Evolutionary conservation across 495 filamentous ascomycete species (phyloP).

Genomic region (Penicillium lagena): DNA sequence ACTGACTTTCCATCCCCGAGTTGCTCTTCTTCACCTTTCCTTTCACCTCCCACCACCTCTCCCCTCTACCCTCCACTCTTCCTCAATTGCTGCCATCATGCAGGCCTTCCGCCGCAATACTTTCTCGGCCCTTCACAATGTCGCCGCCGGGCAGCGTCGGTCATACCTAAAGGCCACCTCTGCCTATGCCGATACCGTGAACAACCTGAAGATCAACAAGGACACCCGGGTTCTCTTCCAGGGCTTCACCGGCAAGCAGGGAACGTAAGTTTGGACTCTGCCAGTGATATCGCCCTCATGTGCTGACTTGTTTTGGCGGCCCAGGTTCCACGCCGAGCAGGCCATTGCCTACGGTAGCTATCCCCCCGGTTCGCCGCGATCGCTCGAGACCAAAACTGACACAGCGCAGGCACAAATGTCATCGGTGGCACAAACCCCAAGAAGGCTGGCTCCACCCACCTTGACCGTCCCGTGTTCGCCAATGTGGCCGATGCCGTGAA

Average conservation of each 20-base stretch:
- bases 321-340: constrained; percentile 93
- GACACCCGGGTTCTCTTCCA: constrained; percentile 95
- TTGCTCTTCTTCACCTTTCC: not conserved
- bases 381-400: constrained; percentile 24
- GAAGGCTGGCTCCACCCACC: constrained; percentile 87
- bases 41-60: constrained; percentile 5
- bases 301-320: constrained; percentile 36
- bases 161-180: constrained; percentile 61
- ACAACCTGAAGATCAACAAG: constrained; percentile 86
- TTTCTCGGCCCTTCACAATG: constrained; percentile 41
- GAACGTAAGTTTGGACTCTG: constrained; percentile 66
- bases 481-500: constrained; percentile 86
- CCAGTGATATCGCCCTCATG: not conserved
- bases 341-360: constrained; percentile 91
- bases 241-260: constrained; percentile 97
- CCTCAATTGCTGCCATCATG: constrained; percentile 31
- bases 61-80: constrained; percentile 15
- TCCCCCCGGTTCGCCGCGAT: constrained; percentile 6
- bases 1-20: constrained; percentile 16
- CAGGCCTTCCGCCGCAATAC: constrained; percentile 49
- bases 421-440: constrained; percentile 98
- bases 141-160: constrained; percentile 48
- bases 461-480: constrained; percentile 89
- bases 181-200: constrained; percentile 73
- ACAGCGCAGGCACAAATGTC: constrained; percentile 76